Evolutionary conservation across 2,329 filamentous ascomycete genomes (phyloP).

Genomic region (Paracoccidioides lutzii): DNA sequence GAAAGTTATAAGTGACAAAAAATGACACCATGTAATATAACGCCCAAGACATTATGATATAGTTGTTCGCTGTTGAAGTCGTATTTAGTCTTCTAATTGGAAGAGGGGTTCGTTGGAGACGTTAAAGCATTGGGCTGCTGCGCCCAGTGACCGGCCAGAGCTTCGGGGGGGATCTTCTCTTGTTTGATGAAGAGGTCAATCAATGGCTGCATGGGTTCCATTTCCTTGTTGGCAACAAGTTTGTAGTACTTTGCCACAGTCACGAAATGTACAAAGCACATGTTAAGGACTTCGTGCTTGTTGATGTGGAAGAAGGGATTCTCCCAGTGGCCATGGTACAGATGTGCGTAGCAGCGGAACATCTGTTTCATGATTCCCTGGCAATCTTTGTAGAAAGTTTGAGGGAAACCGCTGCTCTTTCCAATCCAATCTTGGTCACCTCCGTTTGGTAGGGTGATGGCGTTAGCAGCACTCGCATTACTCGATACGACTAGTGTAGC

Average conservation of each 20-base stretch:
- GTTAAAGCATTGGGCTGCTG: constrained; percentile 16
- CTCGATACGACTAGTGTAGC: constrained; percentile 44
- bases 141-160: constrained; percentile 32
- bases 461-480: constrained; percentile 40
- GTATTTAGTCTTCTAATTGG: neutral
- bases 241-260: constrained; percentile 67
- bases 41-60: constrained; percentile 1
- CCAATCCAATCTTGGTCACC: constrained; percentile 62
- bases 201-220: constrained; percentile 90
- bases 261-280: constrained; percentile 76
- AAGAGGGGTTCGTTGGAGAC: constrained; percentile 8
- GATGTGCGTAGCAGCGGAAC: constrained; percentile 94
- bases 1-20: neutral
- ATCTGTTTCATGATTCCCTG: constrained; percentile 94
- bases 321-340: constrained; percentile 92
- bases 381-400: constrained; percentile 78
- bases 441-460: constrained; percentile 28
- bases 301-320: constrained; percentile 76
- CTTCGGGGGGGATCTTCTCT: constrained; percentile 68
- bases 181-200: constrained; percentile 86
- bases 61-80: neutral
- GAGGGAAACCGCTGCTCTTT: constrained; percentile 83
- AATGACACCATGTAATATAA: neutral
- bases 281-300: constrained; percentile 59
- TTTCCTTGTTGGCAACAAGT: constrained; percentile 75